These are phyloP conservation scores for Brassica cretica DNA, from an alignment of 345 rosid genomes.

Conservation along the genomic window DNA sequence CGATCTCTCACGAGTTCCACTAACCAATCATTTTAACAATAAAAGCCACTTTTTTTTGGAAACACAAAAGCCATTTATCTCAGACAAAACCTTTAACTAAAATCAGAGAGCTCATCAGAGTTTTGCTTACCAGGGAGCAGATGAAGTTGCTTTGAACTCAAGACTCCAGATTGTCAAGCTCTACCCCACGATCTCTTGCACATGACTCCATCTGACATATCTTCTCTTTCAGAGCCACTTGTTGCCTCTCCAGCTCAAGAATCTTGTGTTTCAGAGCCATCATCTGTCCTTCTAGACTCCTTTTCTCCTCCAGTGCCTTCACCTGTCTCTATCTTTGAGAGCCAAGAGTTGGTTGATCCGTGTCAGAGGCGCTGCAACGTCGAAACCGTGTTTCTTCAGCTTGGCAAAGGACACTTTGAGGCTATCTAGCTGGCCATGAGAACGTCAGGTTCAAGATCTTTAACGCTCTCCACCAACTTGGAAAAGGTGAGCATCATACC, in stretches of 20 bases:
- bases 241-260: slow-evolving; percentile 39
- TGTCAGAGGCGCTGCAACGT: slow-evolving; percentile 34
- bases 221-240: slow-evolving; percentile 18
- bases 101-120: not conserved
- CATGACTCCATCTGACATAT: slow-evolving; percentile 28
- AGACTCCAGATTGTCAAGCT: slow-evolving; percentile 14
- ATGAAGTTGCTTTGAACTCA: slow-evolving; percentile 1
- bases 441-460: slow-evolving; percentile 38
- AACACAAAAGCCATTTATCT: too few relatives aligned
- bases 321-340: slow-evolving; percentile 40
- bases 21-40: too few relatives aligned
- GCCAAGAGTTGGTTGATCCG: slow-evolving; percentile 48
- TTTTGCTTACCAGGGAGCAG: slow-evolving; percentile 43
- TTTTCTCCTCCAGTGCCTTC: slow-evolving; percentile 29
- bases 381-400: slow-evolving; percentile 59
- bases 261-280: slow-evolving; percentile 36
- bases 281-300: slow-evolving; percentile 35
- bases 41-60: too few relatives aligned
- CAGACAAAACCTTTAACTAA: not conserved
- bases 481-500: slow-evolving; percentile 61
- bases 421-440: slow-evolving; percentile 40
- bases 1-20: too few relatives aligned
- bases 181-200: slow-evolving; percentile 7
- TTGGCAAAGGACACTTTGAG: slow-evolving; percentile 49
- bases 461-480: slow-evolving; percentile 49